Conservation (phyloP, 108 stramenopile genomes). For the Pseudonitzschia pungens region DNA sequence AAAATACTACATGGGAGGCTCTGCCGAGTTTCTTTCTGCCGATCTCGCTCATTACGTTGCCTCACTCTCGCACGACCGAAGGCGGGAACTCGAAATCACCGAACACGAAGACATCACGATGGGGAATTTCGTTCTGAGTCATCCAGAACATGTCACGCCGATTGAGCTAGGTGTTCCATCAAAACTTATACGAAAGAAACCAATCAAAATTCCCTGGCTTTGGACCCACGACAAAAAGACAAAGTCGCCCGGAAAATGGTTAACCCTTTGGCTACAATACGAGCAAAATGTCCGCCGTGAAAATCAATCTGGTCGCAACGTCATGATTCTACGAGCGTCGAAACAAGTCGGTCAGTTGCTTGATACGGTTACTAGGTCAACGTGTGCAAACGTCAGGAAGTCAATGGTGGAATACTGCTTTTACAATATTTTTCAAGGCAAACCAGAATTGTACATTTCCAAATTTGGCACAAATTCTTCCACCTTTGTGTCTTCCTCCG, state of each 20-base stretch:
- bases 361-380: neutral
- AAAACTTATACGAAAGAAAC: neutral
- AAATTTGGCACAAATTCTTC: neutral
- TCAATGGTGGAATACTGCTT: neutral
- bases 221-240: slow-evolving; percentile 17
- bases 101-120: slow-evolving; percentile 29
- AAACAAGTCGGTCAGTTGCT: neutral
- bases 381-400: neutral
- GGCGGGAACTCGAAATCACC: slow-evolving; percentile 1
- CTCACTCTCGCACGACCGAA: neutral
- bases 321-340: slow-evolving; percentile 7
- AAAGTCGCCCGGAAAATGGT: slow-evolving; percentile 13
- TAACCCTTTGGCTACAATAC: neutral
- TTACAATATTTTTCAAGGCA: neutral
- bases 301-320: neutral
- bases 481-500: neutral
- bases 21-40: slow-evolving; percentile 14
- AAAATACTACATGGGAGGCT: slow-evolving; percentile 18
- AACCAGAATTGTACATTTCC: slow-evolving; percentile 2
- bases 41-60: slow-evolving; percentile 17
- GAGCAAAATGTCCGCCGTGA: neutral
- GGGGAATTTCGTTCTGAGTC: slow-evolving; percentile 33
- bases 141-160: slow-evolving; percentile 7
- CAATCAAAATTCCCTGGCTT: neutral
- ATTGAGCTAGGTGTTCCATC: slow-evolving; percentile 1